Base-by-base conservation (phyloP, 108 stramenopile genomes). In the Discostella stelligeroides region DNA sequence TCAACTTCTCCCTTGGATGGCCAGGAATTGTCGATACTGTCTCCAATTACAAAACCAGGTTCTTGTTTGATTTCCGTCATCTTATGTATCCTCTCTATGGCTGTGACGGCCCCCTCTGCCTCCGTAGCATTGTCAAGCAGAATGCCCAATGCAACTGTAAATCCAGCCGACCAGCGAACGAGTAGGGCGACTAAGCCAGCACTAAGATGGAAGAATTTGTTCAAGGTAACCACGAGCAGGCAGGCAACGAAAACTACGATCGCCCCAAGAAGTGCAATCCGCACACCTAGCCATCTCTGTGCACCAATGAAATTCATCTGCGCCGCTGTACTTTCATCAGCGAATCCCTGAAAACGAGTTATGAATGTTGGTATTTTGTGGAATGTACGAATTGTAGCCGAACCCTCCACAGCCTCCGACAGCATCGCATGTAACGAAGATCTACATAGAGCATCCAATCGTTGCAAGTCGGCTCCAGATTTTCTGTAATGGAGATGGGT, bases 381-480 rank as follows among this genome's bases (percentile, higher is more conserved):
- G 61, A 88, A 94, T 2, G 87, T 83, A 15, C 88, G 72, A 15
- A 94, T 94, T 13, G 87, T 88, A 13, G 93, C 80, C n/a, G 88
- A 66, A 17, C 93, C 93, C 25, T 94, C 93, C 40, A 91, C 83
- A 42, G 78, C 89, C 74, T 94, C 93, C 10, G 79, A 59, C 10
- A 94, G 66, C 86, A 88, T 88, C 23, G 90, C 84, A 70, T 94
- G 93, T 14, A 94, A 47, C 24, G 90, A 88, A 18, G 88, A 89
- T 25, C 93, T 60, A 2, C 83, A 80, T n/a, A 91, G 45, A 12
- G 89, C 93, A 72, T 94, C 93, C 12, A 94, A 55, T 11, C 93
- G 73, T 66, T 94, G 93, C 18, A 94, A 68, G 82, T 94, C 93
- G 29, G 87, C 83, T 10, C 87, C 93, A 27, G 86, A 80, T 53